A percentile compares a stretch with the other conserved stretches of the same genome.
phyloP scores from a whole-genome alignment of 1,139 yeast species.

The Blastobotrys illinoisensis region DNA sequence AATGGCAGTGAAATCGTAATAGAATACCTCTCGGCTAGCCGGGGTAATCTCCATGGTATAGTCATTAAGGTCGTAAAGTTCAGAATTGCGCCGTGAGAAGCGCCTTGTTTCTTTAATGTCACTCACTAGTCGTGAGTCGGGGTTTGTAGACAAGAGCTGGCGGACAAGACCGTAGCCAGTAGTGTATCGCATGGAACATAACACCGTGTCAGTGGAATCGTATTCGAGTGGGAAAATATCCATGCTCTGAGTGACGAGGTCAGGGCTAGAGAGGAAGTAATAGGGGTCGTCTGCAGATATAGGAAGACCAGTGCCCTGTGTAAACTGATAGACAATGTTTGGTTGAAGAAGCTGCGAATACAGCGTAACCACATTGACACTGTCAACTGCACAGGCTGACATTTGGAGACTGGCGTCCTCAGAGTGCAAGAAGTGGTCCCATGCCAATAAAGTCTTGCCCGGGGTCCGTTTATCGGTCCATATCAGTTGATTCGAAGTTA shows the following conservation, averaged over 20 bases:
- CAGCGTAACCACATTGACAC: constrained; percentile 34
- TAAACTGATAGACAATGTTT: constrained; percentile 43
- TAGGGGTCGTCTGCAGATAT: constrained; percentile 41
- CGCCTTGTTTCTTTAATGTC: constrained; percentile 2
- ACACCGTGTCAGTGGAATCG: not conserved
- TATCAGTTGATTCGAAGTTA: constrained; percentile 23
- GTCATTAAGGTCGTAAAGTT: not conserved
- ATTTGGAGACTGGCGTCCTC: constrained; percentile 52
- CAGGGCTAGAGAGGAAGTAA: constrained; percentile 14
- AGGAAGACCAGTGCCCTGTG: constrained; percentile 38
- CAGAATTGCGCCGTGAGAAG: not conserved
- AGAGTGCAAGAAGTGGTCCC: constrained; percentile 62
- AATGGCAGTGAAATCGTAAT: constrained; percentile 14
- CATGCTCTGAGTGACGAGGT: constrained; percentile 14
- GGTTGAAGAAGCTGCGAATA: constrained; percentile 43
- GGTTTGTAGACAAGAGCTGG: constrained; percentile 14
- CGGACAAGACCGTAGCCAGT: constrained; percentile 25
- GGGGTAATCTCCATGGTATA: not conserved
- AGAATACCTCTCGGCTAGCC: constrained; percentile 1
- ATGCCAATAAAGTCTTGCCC: constrained; percentile 46
- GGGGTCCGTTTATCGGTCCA: constrained; percentile 27
- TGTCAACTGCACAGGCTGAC: constrained; percentile 28
- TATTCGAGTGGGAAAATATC: constrained; percentile 7
- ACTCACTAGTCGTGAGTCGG: constrained; percentile 7
- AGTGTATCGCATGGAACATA: constrained; percentile 13